phyloP scores from a whole-genome alignment of 257 asterid species.

The Solanum lycopersicoides region DNA sequence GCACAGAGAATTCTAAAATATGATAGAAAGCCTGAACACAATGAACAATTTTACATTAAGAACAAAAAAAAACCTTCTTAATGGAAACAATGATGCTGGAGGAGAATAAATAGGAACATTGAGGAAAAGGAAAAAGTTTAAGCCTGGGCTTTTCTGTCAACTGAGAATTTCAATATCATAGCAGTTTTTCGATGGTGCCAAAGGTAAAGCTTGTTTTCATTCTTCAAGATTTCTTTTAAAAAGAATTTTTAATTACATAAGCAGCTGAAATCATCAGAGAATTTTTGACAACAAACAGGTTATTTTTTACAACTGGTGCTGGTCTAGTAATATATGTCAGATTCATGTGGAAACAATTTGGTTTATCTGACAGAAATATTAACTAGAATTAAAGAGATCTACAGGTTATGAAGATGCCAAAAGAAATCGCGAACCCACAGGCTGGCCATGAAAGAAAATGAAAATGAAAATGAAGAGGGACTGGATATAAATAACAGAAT shows the following conservation, averaged over 20 bases:
- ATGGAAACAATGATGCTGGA: background rate
- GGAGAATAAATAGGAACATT: background rate
- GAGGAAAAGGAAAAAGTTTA: background rate
- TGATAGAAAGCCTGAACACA: background rate
- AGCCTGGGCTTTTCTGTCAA: too few relatives aligned
- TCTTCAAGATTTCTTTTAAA: background rate
- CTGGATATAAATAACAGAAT: background rate
- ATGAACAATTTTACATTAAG: background rate
- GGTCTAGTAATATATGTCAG: background rate
- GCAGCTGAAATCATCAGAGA: background rate
- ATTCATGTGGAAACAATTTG: background rate
- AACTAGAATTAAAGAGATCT: background rate
- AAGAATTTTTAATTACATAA: background rate
- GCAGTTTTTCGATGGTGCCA: background rate
- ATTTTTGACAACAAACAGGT: background rate
- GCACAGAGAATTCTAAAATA: background rate
- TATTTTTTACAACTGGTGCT: background rate
- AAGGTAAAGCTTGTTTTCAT: background rate
- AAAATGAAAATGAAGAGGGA: background rate
- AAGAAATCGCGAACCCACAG: background rate
- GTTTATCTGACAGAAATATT: background rate
- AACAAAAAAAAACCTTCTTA: background rate
- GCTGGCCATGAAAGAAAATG: background rate
- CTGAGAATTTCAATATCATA: background rate
- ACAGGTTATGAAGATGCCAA: conserved; percentile 3